These are phyloP conservation scores for Neodidymelliopsis sp. DNA, from an alignment of 2,329 filamentous ascomycete species.

Conservation along the genomic window DNA sequence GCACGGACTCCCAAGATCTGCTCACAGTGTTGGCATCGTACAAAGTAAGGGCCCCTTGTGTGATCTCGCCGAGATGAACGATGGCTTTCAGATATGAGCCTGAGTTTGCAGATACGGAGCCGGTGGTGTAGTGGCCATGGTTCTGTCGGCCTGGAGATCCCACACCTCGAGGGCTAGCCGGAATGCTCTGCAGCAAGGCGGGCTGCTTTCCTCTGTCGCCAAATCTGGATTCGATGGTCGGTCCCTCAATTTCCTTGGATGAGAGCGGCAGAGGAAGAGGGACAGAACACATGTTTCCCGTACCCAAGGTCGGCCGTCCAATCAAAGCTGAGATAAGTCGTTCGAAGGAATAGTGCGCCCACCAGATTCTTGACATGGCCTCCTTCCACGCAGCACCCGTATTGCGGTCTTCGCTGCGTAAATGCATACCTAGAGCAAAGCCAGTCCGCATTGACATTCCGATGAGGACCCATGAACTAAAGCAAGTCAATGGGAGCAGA, in stretches of 20 bases:
- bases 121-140: neutral
- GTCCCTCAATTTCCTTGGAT: constrained; percentile 32
- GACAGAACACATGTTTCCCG: constrained; percentile 39
- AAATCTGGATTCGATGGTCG: constrained; percentile 25
- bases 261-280: constrained; percentile 42
- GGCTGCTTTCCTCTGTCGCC: constrained; percentile 3
- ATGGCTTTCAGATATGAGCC: constrained; percentile 29
- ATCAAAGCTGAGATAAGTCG: constrained; percentile 45
- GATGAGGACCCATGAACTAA: constrained; percentile 48
- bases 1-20: constrained; percentile 46
- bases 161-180: neutral
- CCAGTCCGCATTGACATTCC: constrained; percentile 48
- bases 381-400: constrained; percentile 41
- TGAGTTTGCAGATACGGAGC: constrained; percentile 25
- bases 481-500: neutral
- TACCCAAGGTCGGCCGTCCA: constrained; percentile 47
- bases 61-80: constrained; percentile 38
- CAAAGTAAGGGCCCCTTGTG: constrained; percentile 40
- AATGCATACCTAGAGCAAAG: constrained; percentile 47
- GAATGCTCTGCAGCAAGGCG: neutral
- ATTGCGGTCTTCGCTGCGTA: constrained; percentile 42
- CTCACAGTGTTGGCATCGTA: constrained; percentile 41
- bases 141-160: neutral
- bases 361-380: constrained; percentile 48
- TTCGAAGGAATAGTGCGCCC: constrained; percentile 50